Evolutionary conservation across 2,329 filamentous ascomycete species (phyloP).

Genomic region (Trichoderma sp.): DNA sequence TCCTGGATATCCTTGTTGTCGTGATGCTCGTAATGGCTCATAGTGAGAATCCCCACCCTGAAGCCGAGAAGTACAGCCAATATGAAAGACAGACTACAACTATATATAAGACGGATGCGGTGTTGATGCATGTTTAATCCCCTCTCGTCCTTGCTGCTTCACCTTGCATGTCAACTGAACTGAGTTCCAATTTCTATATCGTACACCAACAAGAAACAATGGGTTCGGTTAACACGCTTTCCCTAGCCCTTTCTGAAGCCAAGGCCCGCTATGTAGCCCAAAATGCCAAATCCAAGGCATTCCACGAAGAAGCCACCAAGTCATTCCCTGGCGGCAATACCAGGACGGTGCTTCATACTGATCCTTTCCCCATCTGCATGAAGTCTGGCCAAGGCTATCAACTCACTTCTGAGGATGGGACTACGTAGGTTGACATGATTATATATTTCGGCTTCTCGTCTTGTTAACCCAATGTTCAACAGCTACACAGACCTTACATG

Average conservation of each 20-base stretch:
- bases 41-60: background rate
- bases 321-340: slow-evolving; percentile 48
- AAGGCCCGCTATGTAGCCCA: slow-evolving; percentile 34
- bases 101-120: background rate
- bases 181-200: background rate
- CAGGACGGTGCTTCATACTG: slow-evolving; percentile 43
- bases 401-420: slow-evolving; percentile 43
- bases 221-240: background rate
- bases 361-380: slow-evolving; percentile 45
- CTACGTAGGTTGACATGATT: slow-evolving; percentile 29
- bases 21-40: background rate
- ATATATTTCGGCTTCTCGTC: background rate
- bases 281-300: slow-evolving; percentile 39
- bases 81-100: background rate
- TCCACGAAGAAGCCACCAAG: slow-evolving; percentile 39
- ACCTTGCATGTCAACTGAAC: background rate
- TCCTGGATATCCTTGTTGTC: background rate
- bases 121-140: background rate
- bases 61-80: background rate
- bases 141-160: background rate
- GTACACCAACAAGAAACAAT: background rate
- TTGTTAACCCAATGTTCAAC: background rate
- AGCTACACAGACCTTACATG: slow-evolving; percentile 60
- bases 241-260: slow-evolving; percentile 34
- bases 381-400: slow-evolving; percentile 37